A percentile compares a stretch with the other conserved stretches of the same genome.
phyloP scores from a whole-genome alignment of 2,329 filamentous ascomycete genomes.

The Hymenoscyphus salicellus region DNA sequence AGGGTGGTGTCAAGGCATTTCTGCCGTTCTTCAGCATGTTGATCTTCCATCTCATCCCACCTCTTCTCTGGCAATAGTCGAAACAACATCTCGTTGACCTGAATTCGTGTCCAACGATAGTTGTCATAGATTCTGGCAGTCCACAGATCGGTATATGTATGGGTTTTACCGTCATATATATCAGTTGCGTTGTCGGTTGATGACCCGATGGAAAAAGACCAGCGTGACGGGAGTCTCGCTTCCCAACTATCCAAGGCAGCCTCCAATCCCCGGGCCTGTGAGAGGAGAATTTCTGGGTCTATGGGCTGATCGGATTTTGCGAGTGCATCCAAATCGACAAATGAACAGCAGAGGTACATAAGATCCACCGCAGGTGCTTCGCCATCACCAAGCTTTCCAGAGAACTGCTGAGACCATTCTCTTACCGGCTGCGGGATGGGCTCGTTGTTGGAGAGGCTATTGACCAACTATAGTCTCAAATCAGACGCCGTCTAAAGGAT shows the following conservation, averaged over 20 bases:
- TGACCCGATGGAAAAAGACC: slow-evolving; percentile 13
- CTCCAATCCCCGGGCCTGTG: slow-evolving; percentile 19
- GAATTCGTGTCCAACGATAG: slow-evolving; percentile 28
- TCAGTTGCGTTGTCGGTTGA: slow-evolving; percentile 2
- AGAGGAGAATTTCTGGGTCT: slow-evolving; percentile 13
- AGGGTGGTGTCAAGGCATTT: slow-evolving; percentile 20
- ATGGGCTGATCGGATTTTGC: slow-evolving; percentile 7
- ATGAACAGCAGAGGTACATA: slow-evolving; percentile 14
- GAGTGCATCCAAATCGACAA: slow-evolving; percentile 20
- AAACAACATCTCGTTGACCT: slow-evolving; percentile 26
- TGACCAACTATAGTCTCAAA: slow-evolving; percentile 17
- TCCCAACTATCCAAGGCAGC: slow-evolving; percentile 23
- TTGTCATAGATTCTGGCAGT: slow-evolving; percentile 26
- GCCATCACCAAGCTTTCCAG: not conserved
- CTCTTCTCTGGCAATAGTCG: not conserved
- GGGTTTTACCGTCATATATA: slow-evolving; percentile 19
- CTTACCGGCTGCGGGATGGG: slow-evolving; percentile 10
- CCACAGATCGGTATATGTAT: slow-evolving; percentile 29
- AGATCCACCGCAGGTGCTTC: slow-evolving; percentile 19
- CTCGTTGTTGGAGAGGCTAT: slow-evolving; percentile 19
- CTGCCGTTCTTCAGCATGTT: slow-evolving; percentile 14
- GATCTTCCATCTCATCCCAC: slow-evolving; percentile 9
- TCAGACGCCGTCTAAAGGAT: not conserved
- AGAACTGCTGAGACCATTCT: slow-evolving; percentile 11
- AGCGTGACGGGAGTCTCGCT: slow-evolving; percentile 21